These are phyloP conservation scores for Laguncularia racemosa DNA, from an alignment of 345 rosid genomes.

Conservation along the genomic window DNA sequence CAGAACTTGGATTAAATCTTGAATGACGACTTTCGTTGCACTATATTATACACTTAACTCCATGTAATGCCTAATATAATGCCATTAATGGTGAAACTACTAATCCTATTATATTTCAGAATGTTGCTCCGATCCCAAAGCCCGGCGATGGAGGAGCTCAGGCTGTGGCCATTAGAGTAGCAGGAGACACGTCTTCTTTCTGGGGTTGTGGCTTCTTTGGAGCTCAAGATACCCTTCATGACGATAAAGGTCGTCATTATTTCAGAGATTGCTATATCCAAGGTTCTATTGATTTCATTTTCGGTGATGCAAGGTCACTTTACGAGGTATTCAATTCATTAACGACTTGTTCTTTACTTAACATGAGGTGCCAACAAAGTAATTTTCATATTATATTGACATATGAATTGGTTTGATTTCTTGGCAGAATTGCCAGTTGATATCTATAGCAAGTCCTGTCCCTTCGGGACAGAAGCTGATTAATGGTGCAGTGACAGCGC, in stretches of 20 bases:
- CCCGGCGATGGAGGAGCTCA: constrained; percentile 82
- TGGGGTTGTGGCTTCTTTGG: constrained; percentile 92
- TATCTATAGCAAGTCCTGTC: constrained; percentile 73
- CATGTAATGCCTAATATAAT: no score
- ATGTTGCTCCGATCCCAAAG: constrained; percentile 70
- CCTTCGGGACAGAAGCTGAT: constrained; percentile 48
- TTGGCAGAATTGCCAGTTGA: constrained; percentile 50
- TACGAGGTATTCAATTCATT: constrained; percentile 38
- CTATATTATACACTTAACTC: no score
- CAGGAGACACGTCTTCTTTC: constrained; percentile 67
- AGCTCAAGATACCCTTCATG: constrained; percentile 96
- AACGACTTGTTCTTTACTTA: not conserved
- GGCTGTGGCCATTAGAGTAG: constrained; percentile 75
- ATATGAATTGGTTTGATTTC: not conserved
- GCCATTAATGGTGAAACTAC: not conserved
- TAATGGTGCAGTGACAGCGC: constrained; percentile 83
- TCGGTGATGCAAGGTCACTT: constrained; percentile 74
- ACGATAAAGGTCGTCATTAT: constrained; percentile 81
- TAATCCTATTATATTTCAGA: constrained; percentile 20
- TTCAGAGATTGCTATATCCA: constrained; percentile 88
- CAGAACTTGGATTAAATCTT: no score
- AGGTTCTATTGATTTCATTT: constrained; percentile 93
- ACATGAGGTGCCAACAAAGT: not conserved
- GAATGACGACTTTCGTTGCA: no score
- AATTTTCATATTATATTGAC: not conserved